Conservation (phyloP, 2,329 filamentous ascomycete genomes). For the Colletotrichum musae region DNA sequence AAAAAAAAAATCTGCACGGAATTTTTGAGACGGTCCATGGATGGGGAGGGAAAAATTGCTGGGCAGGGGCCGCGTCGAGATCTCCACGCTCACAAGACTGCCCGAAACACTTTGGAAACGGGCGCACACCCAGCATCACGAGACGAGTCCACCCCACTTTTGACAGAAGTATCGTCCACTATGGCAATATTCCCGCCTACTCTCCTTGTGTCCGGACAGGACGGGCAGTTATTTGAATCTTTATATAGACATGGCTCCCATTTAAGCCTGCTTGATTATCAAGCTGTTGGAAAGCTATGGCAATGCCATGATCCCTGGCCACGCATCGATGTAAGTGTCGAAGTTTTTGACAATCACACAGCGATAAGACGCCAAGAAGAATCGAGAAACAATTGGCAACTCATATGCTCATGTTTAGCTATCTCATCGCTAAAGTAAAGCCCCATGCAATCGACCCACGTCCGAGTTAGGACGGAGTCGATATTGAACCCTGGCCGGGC, state of each 20-base stretch:
- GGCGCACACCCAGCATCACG: conserved; percentile 11
- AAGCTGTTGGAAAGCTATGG: background rate
- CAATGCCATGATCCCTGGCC: background rate
- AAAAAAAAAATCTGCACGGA: background rate
- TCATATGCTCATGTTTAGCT: conserved; percentile 27
- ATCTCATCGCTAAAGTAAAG: conserved; percentile 11
- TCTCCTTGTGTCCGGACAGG: background rate
- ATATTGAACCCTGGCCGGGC: conserved; percentile 31
- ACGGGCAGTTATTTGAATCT: background rate
- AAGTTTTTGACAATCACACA: background rate
- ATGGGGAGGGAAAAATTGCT: background rate
- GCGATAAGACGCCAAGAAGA: background rate
- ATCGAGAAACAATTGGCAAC: background rate
- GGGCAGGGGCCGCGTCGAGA: conserved; percentile 4
- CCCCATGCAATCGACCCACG: conserved; percentile 25
- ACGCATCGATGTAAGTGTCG: too few relatives aligned
- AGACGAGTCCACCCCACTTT: background rate
- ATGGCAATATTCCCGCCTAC: background rate
- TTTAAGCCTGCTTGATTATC: background rate
- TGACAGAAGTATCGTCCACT: conserved; percentile 2
- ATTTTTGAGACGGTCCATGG: background rate
- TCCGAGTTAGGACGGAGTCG: background rate
- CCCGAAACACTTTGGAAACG: conserved; percentile 41
- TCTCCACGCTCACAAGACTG: conserved; percentile 19
- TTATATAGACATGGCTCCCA: background rate